Conservation (phyloP, 169 alveolate species). For the Plasmodium chabaudi region DNA sequence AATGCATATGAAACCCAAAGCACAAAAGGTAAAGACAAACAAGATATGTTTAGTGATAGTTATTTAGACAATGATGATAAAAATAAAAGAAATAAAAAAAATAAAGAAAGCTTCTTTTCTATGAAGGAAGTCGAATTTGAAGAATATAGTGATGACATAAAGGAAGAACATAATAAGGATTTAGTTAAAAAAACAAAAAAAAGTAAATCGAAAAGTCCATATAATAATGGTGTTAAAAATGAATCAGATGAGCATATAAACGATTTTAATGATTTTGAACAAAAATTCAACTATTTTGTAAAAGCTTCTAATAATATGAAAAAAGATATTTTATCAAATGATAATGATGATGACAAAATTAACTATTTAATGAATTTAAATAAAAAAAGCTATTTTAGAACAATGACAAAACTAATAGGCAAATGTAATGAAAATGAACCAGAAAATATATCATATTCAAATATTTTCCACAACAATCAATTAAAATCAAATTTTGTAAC, state of each 20-base stretch:
- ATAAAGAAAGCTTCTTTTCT: slow-evolving; percentile 8
- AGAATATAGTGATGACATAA: neutral
- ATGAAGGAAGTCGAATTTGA: neutral
- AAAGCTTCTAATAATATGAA: slow-evolving; percentile 31
- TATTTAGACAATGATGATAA: slow-evolving; percentile 7
- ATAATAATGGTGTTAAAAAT: slow-evolving; percentile 21
- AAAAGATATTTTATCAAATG: slow-evolving; percentile 44
- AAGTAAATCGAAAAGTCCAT: neutral
- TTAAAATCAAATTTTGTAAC: slow-evolving; percentile 35
- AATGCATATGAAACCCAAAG: neutral
- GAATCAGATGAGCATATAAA: slow-evolving; percentile 34
- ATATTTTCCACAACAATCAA: slow-evolving; percentile 23
- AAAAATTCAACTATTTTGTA: slow-evolving; percentile 64
- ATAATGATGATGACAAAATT: slow-evolving; percentile 33
- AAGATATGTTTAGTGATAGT: slow-evolving; percentile 21
- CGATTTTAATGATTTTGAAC: slow-evolving; percentile 62
- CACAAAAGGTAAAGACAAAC: slow-evolving; percentile 5
- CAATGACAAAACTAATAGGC: slow-evolving; percentile 47
- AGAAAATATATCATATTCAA: slow-evolving; percentile 25
- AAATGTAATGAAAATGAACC: slow-evolving; percentile 43
- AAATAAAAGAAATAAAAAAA: slow-evolving; percentile 1
- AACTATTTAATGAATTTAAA: slow-evolving; percentile 17
- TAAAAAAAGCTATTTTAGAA: slow-evolving; percentile 45
- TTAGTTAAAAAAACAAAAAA: neutral
- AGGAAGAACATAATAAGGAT: neutral